Evolutionary conservation across 2,329 filamentous ascomycete species (phyloP), one percentile per base, ranked within the genome.

Genomic region (Xylaria sp.): DNA sequence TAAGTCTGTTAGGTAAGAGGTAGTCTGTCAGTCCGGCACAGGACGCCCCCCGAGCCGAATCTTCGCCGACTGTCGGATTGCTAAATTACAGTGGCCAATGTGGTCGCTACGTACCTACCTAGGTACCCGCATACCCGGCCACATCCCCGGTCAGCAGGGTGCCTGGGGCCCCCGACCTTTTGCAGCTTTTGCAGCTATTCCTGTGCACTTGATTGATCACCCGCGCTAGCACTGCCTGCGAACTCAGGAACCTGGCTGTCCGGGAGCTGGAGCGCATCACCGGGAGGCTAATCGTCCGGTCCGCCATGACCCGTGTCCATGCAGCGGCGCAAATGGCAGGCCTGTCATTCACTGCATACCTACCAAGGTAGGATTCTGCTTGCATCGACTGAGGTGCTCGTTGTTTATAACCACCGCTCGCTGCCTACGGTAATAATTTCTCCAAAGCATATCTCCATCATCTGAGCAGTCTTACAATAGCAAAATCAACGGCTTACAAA

Each of bases 51-150:
- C 15, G 39, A 18, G 5, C 57, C 59, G 68, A 74, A 23, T 49
- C 65, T 62, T 66, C 64, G 64, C 61, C 68, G 68, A 59, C 33
- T 59, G 48, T 61, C 66, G 64, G 67, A 48, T 52, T 18, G 49
- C 28, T 64, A 41, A 69, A 70, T 62, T 46, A 69, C 58, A 51
- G 62, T 66, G 63, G 23, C 46, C 28, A 57, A 57, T 60, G 33
- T 43, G 12, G 46, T 31, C 2, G 39, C 23, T 46, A 31, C 36
- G 23, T 39, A 15, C 20, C 15, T 18, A 15, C n/a, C n/a, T n/a
- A n/a, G n/a, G n/a, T n/a, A n/a, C 13, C 33, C 20, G 20, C 20
- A 3, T 57, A 20, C 56, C 56, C 23, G 56, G 56, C 23, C 8
- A 8, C 15, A 46, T 4, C 41, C 41, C 41, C 25, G 52, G 41